Conservation (phyloP, 148 eudicot species). For the Cornus kousa region DNA sequence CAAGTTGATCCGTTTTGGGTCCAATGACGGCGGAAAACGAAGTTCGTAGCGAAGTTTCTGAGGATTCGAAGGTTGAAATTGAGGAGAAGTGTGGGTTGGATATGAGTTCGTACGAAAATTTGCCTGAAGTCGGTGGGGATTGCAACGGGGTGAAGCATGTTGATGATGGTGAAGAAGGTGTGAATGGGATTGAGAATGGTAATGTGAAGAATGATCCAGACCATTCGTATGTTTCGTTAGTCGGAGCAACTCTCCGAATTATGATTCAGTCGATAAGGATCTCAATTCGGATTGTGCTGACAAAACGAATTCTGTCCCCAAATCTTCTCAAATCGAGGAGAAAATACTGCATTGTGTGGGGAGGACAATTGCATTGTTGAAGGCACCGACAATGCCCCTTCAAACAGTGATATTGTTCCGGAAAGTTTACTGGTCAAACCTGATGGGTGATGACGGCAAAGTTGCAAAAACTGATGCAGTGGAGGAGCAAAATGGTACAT, state of each 20-base stretch:
- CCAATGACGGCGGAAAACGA: slow-evolving; percentile 40
- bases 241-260: slow-evolving; percentile 15
- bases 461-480: too few species aligned
- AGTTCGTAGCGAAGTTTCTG: slow-evolving; percentile 18
- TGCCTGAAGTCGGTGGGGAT: slow-evolving; percentile 26
- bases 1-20: neutral
- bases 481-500: too few species aligned
- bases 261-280: slow-evolving; percentile 26
- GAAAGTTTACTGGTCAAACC: neutral
- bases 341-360: neutral
- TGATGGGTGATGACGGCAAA: neutral
- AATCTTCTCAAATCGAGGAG: neutral
- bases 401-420: neutral
- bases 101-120: slow-evolving; percentile 49
- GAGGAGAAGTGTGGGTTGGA: slow-evolving; percentile 39
- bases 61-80: slow-evolving; percentile 22
- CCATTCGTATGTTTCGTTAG: slow-evolving; percentile 41
- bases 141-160: slow-evolving; percentile 22
- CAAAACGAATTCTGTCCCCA: neutral
- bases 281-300: slow-evolving; percentile 4
- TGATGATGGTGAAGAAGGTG: neutral
- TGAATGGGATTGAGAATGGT: neutral
- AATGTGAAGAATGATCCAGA: slow-evolving; percentile 39
- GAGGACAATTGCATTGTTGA: slow-evolving; percentile 1
- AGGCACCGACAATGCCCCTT: neutral